Base-by-base conservation (phyloP, 768 basidiomycete genomes). In the Panus rudis region DNA sequence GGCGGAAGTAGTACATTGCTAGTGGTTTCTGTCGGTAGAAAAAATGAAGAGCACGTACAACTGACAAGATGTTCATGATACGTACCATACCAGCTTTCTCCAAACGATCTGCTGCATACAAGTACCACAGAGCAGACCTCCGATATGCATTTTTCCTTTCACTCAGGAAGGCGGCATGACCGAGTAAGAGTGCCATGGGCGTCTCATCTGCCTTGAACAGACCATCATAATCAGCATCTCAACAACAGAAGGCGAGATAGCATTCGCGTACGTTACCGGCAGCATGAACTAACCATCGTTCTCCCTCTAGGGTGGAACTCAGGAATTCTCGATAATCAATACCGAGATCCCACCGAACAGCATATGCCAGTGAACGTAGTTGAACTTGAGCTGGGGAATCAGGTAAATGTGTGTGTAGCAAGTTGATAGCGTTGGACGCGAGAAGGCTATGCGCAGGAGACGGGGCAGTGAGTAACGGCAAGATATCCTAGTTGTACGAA, bases 41-140 rank as follows among this genome's bases (percentile, higher is more conserved):
- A n/a, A n/a, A n/a, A n/a, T n/a, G 23, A 22, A n/a, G 16, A 39
- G 6, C 11, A 19, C 8, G 13, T 10, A 8, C 17, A 19, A 19
- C 11, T 37, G 35, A 37, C 20, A 12, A 13, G n/a, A 37, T 19
- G 35, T 37, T 12, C 13, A 19, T 37, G 20, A 20, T 19, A 70
- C 87, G 51, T 49, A 92, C 88, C 51, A 89, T 81, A 17, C 89
- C 89, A 51, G 81, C 84, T 63, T 86, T 91, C 59, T 92, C 89
- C 23, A 92, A 63, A 46, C 78, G 67, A 45, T 76, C 84, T 1
- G 88, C 89, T 33, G 89, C 83, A 41, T 73, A 68, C 13, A 83
- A 67, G 59, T 88, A 92, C 84, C 84, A 88, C 39, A 90, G 63
- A 3, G 85, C 84, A 20, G 86, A 81, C 37, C 82, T 70, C 49